Base-by-base conservation (phyloP, 2,329 filamentous ascomycete species). In the Xylariales sp. region DNA sequence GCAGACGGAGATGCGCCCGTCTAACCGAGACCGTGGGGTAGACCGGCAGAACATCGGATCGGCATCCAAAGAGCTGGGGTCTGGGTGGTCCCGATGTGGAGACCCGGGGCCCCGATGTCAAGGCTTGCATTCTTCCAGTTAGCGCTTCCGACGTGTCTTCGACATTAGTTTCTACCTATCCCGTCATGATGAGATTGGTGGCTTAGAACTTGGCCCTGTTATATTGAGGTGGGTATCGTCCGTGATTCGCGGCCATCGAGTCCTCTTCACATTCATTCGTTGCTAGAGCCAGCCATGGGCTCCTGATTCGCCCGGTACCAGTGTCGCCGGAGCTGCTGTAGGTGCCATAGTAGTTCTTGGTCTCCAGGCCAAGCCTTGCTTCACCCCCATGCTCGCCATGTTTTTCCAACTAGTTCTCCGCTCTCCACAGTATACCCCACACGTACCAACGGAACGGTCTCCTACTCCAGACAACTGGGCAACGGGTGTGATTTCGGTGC, bases 401-500 rank as follows among this genome's bases (percentile, higher is more conserved):
- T 20, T 18, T 33, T 33, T 19, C 31, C 31, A 11, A 6, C 31
- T 11, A 33, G 31, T n/a, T 21, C 11, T 22, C 11, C 18, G 19
- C 33, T 21, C 33, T 36, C 33, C 33, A 36, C 20, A 15, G 15
- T n/a, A 11, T 20, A 36, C 33, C 21, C 33, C 33, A 36, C 33
- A 27, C 24, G n/a, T 27, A 8, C 7, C 24, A n/a, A 27, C 7
- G 8, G 8, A 8, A 27, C 24, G 24, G n/a, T n/a, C 8, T 8
- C 24, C 24, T 36, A 21, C 35, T 28, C 22, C 21, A 38, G 14
- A 15, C 21, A 18, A 38, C 18, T 38, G n/a, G 19, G 36, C 15
- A 16, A 21, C 36, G 36, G 36, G n/a, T 39, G 24, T 39, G 36
- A 39, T 39, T 27, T 39, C 36, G 36, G 36, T 39, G 20, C 36